Conservation (phyloP, 306 rosid species). For the Acacia melanoxylon region DNA sequence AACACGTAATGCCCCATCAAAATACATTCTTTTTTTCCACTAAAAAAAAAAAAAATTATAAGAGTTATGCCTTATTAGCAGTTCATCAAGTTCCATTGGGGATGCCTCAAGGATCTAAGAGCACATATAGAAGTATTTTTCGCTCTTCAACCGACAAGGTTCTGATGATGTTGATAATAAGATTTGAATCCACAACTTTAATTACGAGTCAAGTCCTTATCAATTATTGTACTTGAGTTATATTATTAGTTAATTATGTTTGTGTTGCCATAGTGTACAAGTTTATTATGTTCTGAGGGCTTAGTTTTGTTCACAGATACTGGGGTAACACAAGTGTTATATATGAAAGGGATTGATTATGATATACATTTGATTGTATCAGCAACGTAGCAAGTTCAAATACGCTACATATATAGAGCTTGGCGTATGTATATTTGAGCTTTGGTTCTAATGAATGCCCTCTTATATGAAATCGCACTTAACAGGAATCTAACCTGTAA, state of each 20-base stretch:
- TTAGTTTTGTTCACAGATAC: background rate
- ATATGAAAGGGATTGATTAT: background rate
- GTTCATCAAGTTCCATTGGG: too few relatives aligned
- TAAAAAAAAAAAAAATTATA: too few relatives aligned
- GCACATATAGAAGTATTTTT: too few relatives aligned
- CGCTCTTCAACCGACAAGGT: too few relatives aligned
- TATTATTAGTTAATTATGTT: background rate
- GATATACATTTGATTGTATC: background rate
- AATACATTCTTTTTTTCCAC: too few relatives aligned
- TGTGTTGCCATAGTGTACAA: background rate
- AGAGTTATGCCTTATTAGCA: too few relatives aligned
- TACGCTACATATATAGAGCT: background rate
- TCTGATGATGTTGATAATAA: too few relatives aligned
- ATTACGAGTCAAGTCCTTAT: too few relatives aligned
- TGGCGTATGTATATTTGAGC: background rate
- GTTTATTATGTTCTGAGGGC: background rate
- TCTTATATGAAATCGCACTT: background rate
- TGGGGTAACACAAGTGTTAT: background rate
- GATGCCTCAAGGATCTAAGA: too few relatives aligned
- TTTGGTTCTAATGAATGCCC: slow-evolving; percentile 6
- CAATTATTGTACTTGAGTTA: too few relatives aligned
- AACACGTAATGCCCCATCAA: background rate
- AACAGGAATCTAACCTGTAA: background rate
- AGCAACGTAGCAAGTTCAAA: background rate
- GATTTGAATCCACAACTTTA: too few relatives aligned